Base-by-base conservation (phyloP, 1,139 yeast species). In the Pneumocystis carinii region DNA sequence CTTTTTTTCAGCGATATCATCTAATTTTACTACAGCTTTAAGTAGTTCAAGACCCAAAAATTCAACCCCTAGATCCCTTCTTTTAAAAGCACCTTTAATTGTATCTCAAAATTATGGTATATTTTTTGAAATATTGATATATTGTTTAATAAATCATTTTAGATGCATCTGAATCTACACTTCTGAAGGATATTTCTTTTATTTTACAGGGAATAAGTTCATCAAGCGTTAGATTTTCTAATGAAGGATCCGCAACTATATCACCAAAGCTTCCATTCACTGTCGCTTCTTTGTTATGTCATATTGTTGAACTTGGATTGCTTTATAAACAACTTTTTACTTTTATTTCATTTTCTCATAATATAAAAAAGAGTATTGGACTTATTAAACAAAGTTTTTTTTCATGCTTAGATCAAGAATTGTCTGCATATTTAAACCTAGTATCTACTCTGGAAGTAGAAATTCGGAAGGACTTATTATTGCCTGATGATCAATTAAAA, bases 181-280 rank as follows among this genome's bases (percentile, higher is more conserved):
- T 89, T 2, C 69, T 87, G 62, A 76, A 77, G 15, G 85, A 81
- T 67, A 74, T 88, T 4, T 81, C 86, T 2, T 90, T 81, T 71
- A 81, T 88, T 0, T 74, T 90, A 39, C 78, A 85, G 32, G 97
- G 96, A 0, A 79, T 87, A 7, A 86, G 87, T 60, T 84, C 95
- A 0, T 80, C 79, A 57, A 69, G 83, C 58, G 80, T 89, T 62
- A 78, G 81, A 1, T 80, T 86, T 73, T 70, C 69, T 6, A 72
- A 73, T 6, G 68, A 71, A 15, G 74, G 75, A 7, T 69, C 69
- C 27, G 72, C 76, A 15, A 68, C 75, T 7, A 72, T 87, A 12
- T 90, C 95, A 0, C 68, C 74, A 0, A 74, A 76, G 48, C 72
- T 87, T 14, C 81, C 84, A 32, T 80, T 79, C 66, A 82, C 90